Percentiles rank a stretch among this genome's conserved stretches.
phyloP scores from a whole-genome alignment of 2,329 filamentous ascomycete genomes.

The Hypoxylon sp. region DNA sequence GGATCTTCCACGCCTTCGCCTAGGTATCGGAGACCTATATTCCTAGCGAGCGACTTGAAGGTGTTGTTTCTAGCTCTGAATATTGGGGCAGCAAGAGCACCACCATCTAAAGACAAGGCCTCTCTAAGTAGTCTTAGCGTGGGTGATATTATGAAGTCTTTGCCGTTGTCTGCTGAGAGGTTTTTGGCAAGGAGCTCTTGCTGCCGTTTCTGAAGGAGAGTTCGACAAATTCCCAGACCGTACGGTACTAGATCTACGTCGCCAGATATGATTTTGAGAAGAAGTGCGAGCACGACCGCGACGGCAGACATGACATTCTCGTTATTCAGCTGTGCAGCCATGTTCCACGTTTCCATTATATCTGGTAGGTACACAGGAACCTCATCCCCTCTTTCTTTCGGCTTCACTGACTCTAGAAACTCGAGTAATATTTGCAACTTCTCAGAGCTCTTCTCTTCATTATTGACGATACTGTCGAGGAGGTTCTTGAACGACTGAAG shows the following conservation, averaged over 20 bases:
- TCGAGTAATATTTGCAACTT: slow-evolving; percentile 75
- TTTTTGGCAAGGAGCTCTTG: slow-evolving; percentile 85
- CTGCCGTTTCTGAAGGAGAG: slow-evolving; percentile 84
- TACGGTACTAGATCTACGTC: slow-evolving; percentile 81
- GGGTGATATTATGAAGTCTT: slow-evolving; percentile 90
- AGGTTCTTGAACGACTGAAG: slow-evolving; percentile 83
- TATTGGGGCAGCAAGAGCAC: slow-evolving; percentile 81
- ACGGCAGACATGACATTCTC: slow-evolving; percentile 86
- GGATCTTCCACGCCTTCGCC: slow-evolving; percentile 74
- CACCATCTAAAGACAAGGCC: slow-evolving; percentile 88
- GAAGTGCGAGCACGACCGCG: slow-evolving; percentile 83
- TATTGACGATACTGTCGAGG: slow-evolving; percentile 74
- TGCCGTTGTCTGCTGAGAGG: slow-evolving; percentile 83
- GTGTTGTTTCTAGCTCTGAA: slow-evolving; percentile 85
- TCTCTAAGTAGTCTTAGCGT: slow-evolving; percentile 89
- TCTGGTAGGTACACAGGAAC: slow-evolving; percentile 79
- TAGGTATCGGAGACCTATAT: slow-evolving; percentile 78
- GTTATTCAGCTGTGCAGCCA: slow-evolving; percentile 83
- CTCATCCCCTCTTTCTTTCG: slow-evolving; percentile 67
- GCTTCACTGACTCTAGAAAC: slow-evolving; percentile 74
- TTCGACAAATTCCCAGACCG: slow-evolving; percentile 84
- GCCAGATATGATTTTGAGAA: slow-evolving; percentile 83
- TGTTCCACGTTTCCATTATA: slow-evolving; percentile 90
- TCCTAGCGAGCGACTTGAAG: slow-evolving; percentile 83
- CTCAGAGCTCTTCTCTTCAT: slow-evolving; percentile 64